Evolutionary conservation across 1,284 basidiomycete genomes (phyloP).

Genomic region (Ceratobasidium sp.): DNA sequence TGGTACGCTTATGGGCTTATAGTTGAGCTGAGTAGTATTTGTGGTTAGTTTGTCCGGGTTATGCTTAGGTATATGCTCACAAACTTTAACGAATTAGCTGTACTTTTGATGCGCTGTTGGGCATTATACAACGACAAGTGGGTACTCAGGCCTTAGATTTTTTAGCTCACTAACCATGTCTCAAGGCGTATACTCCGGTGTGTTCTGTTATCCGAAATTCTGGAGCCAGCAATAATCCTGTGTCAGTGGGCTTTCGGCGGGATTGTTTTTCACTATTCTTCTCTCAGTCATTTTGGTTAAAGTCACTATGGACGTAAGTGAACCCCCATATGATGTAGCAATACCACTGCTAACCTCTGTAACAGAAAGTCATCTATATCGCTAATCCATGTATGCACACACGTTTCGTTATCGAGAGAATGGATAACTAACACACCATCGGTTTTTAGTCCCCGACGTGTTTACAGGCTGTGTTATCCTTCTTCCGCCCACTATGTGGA

Average conservation of each 20-base stretch:
- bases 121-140: conserved; percentile 6
- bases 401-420: not conserved
- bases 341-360: not conserved
- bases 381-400: conserved; percentile 2
- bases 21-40: conserved; percentile 5
- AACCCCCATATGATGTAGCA: no score
- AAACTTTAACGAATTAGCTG: no score
- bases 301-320: conserved; percentile 11
- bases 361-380: conserved; percentile 13
- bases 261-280: not conserved
- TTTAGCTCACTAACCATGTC: not conserved
- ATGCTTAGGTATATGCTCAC: not conserved
- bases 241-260: not conserved
- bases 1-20: not conserved
- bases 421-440: not conserved
- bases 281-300: not conserved
- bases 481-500: conserved; percentile 20
- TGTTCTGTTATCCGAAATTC: not conserved
- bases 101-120: conserved; percentile 16
- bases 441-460: not conserved
- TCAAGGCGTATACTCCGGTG: conserved; percentile 12
- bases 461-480: conserved; percentile 27
- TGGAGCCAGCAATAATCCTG: not conserved
- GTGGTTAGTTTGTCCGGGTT: not conserved
- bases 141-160: not conserved